These are phyloP conservation scores for Pezizomycotina sp. DNA, from an alignment of 2,329 filamentous ascomycete species.

Conservation along the genomic window DNA sequence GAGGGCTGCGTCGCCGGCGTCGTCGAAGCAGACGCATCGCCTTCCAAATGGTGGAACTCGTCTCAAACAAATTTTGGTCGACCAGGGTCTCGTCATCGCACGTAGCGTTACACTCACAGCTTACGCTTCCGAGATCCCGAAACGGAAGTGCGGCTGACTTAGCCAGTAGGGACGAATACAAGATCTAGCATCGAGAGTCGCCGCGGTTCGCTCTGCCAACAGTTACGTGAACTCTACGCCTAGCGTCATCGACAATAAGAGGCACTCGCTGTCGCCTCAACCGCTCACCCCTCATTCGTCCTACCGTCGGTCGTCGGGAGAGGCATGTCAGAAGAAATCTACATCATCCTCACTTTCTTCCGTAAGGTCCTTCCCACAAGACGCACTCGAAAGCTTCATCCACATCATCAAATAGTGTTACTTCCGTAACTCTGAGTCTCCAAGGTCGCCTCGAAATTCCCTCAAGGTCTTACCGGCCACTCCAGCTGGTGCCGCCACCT, in stretches of 20 bases:
- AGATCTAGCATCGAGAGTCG: too few species aligned
- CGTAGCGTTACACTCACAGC: conserved; percentile 13
- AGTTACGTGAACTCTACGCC: too few species aligned
- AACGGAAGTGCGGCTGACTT: conserved; percentile 12
- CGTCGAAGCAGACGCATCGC: conserved; percentile 10
- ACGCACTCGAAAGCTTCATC: conserved; percentile 89
- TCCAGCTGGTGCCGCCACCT: conserved; percentile 51
- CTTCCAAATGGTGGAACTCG: conserved; percentile 12
- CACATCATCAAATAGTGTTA: conserved; percentile 59
- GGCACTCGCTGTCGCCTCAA: conserved; percentile 69
- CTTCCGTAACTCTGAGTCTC: conserved; percentile 48
- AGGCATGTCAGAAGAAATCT: conserved; percentile 79
- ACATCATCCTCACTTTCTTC: conserved; percentile 92
- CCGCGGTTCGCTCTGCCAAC: too few species aligned
- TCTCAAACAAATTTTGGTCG: conserved; percentile 14
- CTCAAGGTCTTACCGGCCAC: conserved; percentile 92
- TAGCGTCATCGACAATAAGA: conserved; percentile 36
- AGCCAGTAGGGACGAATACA: too few species aligned
- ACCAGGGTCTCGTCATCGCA: conserved; percentile 9
- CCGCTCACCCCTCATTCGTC: conserved; percentile 78
- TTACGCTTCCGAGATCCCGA: conserved; percentile 14
- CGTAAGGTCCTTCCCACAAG: conserved; percentile 73
- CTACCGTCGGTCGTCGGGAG: conserved; percentile 62
- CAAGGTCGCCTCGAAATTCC: conserved; percentile 68
- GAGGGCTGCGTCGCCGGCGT: conserved; percentile 40